These are phyloP conservation scores for Corrigiola litoralis DNA, from an alignment of 179 eudicot genomes.

Conservation along the genomic window DNA sequence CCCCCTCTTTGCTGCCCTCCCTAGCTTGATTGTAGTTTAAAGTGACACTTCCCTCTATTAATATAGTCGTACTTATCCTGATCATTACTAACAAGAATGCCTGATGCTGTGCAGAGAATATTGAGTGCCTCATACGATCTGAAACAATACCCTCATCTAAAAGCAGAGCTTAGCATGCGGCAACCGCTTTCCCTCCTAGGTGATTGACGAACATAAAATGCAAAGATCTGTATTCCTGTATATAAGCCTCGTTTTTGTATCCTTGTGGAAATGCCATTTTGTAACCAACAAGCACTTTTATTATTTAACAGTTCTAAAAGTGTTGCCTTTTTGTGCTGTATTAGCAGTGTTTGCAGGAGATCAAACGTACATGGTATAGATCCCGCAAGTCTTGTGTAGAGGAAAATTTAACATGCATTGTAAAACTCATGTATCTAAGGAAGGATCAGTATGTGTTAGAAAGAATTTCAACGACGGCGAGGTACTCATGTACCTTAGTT, in stretches of 20 bases:
- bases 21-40: background rate
- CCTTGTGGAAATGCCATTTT: too few relatives aligned
- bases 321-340: too few relatives aligned
- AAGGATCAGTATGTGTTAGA: too few relatives aligned
- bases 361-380: too few relatives aligned
- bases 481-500: too few relatives aligned
- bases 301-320: too few relatives aligned
- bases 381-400: too few relatives aligned
- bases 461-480: too few relatives aligned
- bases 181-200: slow-evolving; percentile 77
- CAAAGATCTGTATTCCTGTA: background rate
- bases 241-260: background rate
- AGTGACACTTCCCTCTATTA: background rate
- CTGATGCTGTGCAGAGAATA: slow-evolving; percentile 52
- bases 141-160: slow-evolving; percentile 64
- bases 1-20: background rate
- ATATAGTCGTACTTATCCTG: background rate
- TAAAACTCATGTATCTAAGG: too few relatives aligned
- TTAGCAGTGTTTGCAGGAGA: too few relatives aligned
- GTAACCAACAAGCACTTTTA: too few relatives aligned
- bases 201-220: slow-evolving; percentile 38
- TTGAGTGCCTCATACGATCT: slow-evolving; percentile 65
- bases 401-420: too few relatives aligned
- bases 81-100: background rate
- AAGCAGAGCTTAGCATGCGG: slow-evolving; percentile 97